Conservation (phyloP, 148 eudicot species). For the Spergularia bocconei region DNA sequence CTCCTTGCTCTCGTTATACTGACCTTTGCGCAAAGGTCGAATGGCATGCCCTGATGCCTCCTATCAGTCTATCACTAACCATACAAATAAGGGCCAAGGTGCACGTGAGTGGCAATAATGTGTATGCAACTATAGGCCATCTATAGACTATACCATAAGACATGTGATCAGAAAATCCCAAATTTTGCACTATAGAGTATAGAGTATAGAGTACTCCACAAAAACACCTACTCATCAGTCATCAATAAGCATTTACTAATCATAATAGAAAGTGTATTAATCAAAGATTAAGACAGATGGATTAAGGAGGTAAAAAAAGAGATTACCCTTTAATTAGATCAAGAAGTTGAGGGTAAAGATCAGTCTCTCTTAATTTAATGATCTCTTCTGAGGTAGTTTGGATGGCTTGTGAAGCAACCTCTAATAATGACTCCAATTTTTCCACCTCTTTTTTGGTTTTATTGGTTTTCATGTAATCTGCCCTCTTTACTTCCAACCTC, state of each 20-base stretch:
- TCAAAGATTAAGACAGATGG: background rate
- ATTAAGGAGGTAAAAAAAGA: background rate
- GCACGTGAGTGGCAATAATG: conserved; percentile 24
- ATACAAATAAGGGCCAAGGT: too few relatives aligned
- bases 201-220: background rate
- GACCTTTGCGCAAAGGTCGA: too few relatives aligned
- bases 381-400: conserved; percentile 83
- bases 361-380: conserved; percentile 74
- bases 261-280: background rate
- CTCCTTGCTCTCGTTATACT: too few relatives aligned
- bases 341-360: conserved; percentile 93
- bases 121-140: background rate
- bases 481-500: conserved; percentile 76
- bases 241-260: background rate
- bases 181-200: conserved; percentile 2
- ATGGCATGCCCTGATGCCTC: too few relatives aligned
- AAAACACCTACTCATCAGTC: too few relatives aligned
- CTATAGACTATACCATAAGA: conserved; percentile 4
- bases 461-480: conserved; percentile 78
- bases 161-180: conserved; percentile 27
- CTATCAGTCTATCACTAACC: too few relatives aligned
- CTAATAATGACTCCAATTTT: conserved; percentile 68
- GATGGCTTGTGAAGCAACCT: conserved; percentile 82
- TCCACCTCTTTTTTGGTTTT: conserved; percentile 90
- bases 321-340: conserved; percentile 81